Evolutionary conservation across 768 basidiomycete genomes (phyloP).

Genomic region (Auriscalpium orientale): DNA sequence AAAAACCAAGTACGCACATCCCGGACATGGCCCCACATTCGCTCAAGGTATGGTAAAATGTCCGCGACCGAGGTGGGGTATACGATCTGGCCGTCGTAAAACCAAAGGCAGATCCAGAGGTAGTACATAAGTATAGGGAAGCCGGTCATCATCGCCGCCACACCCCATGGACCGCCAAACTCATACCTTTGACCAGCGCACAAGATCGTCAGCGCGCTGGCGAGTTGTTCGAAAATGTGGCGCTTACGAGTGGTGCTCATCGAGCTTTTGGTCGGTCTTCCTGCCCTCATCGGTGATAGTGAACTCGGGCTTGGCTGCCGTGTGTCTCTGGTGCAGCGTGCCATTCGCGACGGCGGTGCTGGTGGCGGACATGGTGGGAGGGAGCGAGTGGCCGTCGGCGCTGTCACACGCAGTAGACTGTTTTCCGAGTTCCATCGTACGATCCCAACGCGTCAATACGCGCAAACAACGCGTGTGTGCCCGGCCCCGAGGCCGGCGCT

Average conservation of each 20-base stretch:
- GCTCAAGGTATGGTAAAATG: conserved; percentile 65
- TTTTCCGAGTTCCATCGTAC: background rate
- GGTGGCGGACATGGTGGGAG: conserved; percentile 14
- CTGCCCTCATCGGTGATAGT: conserved; percentile 61
- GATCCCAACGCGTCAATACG: background rate
- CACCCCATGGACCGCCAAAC: conserved; percentile 92
- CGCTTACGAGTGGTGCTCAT: conserved; percentile 34
- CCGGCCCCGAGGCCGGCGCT: no score
- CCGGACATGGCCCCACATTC: conserved; percentile 81
- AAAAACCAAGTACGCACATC: conserved; percentile 44
- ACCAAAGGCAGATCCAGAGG: conserved; percentile 95
- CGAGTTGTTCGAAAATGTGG: conserved; percentile 18
- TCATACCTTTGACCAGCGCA: conserved; percentile 57
- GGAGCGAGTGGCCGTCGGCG: background rate
- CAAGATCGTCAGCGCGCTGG: conserved; percentile 5
- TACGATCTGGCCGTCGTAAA: conserved; percentile 82
- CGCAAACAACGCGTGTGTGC: conserved; percentile 1
- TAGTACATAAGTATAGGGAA: conserved; percentile 98
- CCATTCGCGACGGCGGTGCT: conserved; percentile 5
- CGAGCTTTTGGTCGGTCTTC: conserved; percentile 62
- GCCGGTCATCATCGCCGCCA: conserved; percentile 85
- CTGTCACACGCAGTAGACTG: background rate
- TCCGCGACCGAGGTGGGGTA: conserved; percentile 62
- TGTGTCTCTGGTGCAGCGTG: conserved; percentile 22
- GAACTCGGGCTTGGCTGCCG: conserved; percentile 23